Evolutionary conservation across 1,284 basidiomycete species (phyloP).

Genomic region (Takashimella koratensis): DNA sequence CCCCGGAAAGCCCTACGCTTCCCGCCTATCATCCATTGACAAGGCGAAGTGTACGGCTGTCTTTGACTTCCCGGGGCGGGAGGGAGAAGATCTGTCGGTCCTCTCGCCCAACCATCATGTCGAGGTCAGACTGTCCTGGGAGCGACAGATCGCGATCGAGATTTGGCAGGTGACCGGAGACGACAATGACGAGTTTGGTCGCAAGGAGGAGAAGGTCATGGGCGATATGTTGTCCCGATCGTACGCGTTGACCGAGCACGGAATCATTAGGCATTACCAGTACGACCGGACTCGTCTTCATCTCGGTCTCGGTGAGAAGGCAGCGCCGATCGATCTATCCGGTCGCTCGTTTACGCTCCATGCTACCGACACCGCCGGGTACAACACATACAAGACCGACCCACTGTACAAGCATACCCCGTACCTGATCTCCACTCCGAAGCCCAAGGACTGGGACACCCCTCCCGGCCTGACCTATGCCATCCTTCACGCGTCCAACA

Average conservation of each 20-base stretch:
- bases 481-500: constrained; percentile 31
- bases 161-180: constrained; percentile 23
- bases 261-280: constrained; percentile 12
- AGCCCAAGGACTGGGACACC: background rate
- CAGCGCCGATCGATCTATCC: constrained; percentile 32
- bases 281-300: constrained; percentile 9
- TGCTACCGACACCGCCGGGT: constrained; percentile 31
- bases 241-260: constrained; percentile 25
- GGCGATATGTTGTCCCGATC: constrained; percentile 28
- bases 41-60: constrained; percentile 13
- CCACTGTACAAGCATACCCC: constrained; percentile 44
- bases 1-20: constrained; percentile 14
- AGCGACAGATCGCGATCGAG: constrained; percentile 24
- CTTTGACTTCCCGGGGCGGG: constrained; percentile 21
- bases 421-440: constrained; percentile 27
- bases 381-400: constrained; percentile 35
- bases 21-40: constrained; percentile 23
- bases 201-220: no score
- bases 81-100: constrained; percentile 13
- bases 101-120: constrained; percentile 12
- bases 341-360: constrained; percentile 24
- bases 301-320: constrained; percentile 40
- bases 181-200: constrained; percentile 17
- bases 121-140: constrained; percentile 18
- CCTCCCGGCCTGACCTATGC: constrained; percentile 14